Base-by-base conservation (phyloP, 148 eudicot species). In the Pouteria glomerata region DNA sequence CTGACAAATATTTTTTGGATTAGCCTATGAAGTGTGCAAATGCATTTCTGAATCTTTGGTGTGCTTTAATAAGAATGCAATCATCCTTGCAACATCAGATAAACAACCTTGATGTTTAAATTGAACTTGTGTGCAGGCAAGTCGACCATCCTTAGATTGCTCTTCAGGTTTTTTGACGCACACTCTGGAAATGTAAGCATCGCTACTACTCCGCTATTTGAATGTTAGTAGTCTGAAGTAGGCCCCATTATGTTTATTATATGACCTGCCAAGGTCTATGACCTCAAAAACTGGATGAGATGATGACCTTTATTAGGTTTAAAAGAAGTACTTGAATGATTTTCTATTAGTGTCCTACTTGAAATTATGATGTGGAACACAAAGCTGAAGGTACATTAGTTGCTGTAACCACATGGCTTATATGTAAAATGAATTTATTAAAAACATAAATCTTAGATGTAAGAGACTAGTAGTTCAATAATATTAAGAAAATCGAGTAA, bases 111-210 rank as follows among this genome's bases (percentile, higher is more conserved):
- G 52, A 68, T 70, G 48, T 65, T 27, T 68, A 15, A 30, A 50
- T 59, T 31, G 2, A 26, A 37, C 34, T 21, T 66, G 64, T 45
- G 27, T 82, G 80, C 89, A 93, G 98, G 98, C 16, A 93, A 93
- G 78, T 93, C 98, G 7, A 93, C 98, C 66, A 86, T 90, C 80
- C 84, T 93, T 45, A 83, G 98, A 83, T 74, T 93, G 89, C 89
- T 93, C 71, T 93, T 90, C 87, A 89, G 98, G 83, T 90, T 93
- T 76, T 93, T 87, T 75, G 96, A 93, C 81, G 66, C 87, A 55
- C 88, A 90, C 73, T 73, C 86, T 63, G 98, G 98, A 77, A 80
- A 68, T 79, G 98, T 93, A 90, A 87, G 90, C 66, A 63, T 31
- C 16, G 13, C 68, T 70, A 50, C 12, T 45, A 24, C 44, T 4